Evolutionary conservation across 2,329 filamentous ascomycete species (phyloP).

Genomic region (Colletotrichum sansevieriae): DNA sequence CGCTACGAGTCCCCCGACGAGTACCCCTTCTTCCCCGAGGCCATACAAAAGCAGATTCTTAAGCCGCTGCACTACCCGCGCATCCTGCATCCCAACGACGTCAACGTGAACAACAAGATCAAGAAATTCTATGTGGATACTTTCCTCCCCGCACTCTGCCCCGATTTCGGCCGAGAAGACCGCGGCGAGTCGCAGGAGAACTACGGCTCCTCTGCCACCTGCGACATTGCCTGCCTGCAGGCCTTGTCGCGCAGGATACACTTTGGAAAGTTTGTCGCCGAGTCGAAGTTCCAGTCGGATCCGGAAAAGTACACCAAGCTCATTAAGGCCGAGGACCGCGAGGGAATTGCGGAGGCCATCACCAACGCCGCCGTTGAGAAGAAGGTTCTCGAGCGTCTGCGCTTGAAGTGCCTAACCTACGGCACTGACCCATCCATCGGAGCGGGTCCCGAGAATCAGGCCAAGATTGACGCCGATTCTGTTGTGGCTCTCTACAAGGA

Average conservation of each 20-base stretch:
- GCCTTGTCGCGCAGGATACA: slow-evolving; percentile 91
- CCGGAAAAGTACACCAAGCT: slow-evolving; percentile 83
- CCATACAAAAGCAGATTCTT: slow-evolving; percentile 84
- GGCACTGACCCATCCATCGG: slow-evolving; percentile 85
- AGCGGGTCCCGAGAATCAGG: slow-evolving; percentile 65
- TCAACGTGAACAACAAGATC: slow-evolving; percentile 91
- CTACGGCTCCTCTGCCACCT: slow-evolving; percentile 92
- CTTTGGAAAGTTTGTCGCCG: slow-evolving; percentile 98
- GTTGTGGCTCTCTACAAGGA: slow-evolving; percentile 92
- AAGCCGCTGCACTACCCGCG: slow-evolving; percentile 87
- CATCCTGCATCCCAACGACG: slow-evolving; percentile 88
- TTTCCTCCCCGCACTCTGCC: slow-evolving; percentile 87
- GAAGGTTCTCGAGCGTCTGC: slow-evolving; percentile 88
- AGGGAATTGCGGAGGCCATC: slow-evolving; percentile 89
- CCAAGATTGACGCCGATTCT: slow-evolving; percentile 92
- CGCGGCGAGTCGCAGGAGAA: slow-evolving; percentile 91
- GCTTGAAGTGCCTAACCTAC: slow-evolving; percentile 92
- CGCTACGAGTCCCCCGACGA: slow-evolving; percentile 97
- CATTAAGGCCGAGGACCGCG: slow-evolving; percentile 84
- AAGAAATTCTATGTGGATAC: slow-evolving; percentile 86
- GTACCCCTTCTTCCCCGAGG: slow-evolving; percentile 94
- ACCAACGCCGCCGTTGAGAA: slow-evolving; percentile 89
- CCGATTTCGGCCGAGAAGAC: slow-evolving; percentile 81
- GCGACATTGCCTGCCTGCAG: slow-evolving; percentile 91
- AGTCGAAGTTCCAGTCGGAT: slow-evolving; percentile 92